phyloP scores from a whole-genome alignment of 2,329 filamentous ascomycete genomes.

The Penicillium hesseltinei region DNA sequence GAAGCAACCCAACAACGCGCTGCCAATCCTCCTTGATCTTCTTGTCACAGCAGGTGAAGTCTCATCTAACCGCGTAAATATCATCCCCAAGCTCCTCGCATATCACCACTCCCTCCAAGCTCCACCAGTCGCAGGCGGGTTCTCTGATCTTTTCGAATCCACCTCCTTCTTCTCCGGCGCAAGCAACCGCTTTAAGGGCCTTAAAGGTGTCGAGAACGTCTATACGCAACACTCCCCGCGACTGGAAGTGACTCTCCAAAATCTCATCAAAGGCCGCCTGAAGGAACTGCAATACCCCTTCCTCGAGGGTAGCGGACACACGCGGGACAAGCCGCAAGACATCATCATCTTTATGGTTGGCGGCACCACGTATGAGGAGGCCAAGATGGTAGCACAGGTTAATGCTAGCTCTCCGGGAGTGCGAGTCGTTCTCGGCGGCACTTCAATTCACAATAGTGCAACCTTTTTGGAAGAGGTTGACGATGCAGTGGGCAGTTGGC shows the following conservation, averaged over 20 bases:
- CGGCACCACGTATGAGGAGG: constrained; percentile 93
- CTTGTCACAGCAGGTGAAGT: constrained; percentile 81
- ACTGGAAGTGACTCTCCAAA: constrained; percentile 82
- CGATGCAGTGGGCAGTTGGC: constrained; percentile 83
- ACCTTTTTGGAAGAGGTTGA: constrained; percentile 91
- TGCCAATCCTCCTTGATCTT: constrained; percentile 82
- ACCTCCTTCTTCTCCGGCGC: constrained; percentile 88
- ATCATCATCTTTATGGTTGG: constrained; percentile 93
- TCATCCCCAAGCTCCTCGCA: constrained; percentile 76
- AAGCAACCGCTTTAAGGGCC: constrained; percentile 81
- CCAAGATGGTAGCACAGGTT: constrained; percentile 90
- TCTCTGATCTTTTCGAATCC: constrained; percentile 89
- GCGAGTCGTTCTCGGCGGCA: constrained; percentile 84
- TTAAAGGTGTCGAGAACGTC: constrained; percentile 97
- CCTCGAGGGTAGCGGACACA: constrained; percentile 80
- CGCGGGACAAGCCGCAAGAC: constrained; percentile 93
- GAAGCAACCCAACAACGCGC: constrained; percentile 77
- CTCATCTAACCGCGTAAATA: constrained; percentile 68
- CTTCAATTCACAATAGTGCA: constrained; percentile 79
- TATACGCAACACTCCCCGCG: constrained; percentile 96
- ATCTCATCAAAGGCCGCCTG: constrained; percentile 86
- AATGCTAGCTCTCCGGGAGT: constrained; percentile 89
- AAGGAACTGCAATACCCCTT: constrained; percentile 90
- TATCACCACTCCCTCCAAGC: constrained; percentile 87
- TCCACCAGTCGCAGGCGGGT: constrained; percentile 70